Conservation (phyloP, 257 asterid species). For the Striga asiatica region DNA sequence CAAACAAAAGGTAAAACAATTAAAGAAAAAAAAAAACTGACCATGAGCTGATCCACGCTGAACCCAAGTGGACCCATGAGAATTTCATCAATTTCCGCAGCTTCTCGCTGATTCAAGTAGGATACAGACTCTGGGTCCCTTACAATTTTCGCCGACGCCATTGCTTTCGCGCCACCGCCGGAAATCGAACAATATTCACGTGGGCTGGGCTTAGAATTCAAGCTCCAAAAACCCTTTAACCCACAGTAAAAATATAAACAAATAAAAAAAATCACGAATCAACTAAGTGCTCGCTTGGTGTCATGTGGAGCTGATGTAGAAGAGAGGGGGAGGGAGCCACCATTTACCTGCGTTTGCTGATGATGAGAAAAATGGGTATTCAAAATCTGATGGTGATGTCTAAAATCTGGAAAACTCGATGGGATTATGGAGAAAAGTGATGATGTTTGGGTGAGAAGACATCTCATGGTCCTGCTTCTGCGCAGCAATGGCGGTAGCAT, state of each 20-base stretch:
- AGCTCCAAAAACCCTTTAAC: conserved; percentile 30
- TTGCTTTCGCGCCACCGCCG: conserved; percentile 25
- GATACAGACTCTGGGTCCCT: conserved; percentile 46
- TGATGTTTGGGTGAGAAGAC: conserved; percentile 33
- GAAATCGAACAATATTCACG: conserved; percentile 30
- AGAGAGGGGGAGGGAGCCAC: not conserved
- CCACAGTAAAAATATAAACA: conserved; percentile 8
- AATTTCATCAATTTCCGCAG: conserved; percentile 77
- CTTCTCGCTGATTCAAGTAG: conserved; percentile 67
- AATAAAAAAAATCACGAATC: conserved; percentile 10
- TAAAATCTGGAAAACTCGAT: conserved; percentile 10
- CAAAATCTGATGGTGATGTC: conserved; percentile 11
- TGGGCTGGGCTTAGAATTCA: conserved; percentile 18
- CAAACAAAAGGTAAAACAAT: no score
- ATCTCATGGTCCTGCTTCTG: conserved; percentile 42
- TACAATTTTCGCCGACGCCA: conserved; percentile 45
- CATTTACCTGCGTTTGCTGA: not conserved
- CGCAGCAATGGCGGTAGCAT: conserved; percentile 34
- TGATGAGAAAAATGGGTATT: conserved; percentile 13
- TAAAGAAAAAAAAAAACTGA: conserved; percentile 5
- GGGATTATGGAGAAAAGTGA: conserved; percentile 9
- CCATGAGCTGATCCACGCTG: conserved; percentile 96
- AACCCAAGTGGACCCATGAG: conserved; percentile 96
- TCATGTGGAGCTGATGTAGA: not conserved
- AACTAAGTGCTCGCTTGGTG: not conserved